Evolutionary conservation across 2,329 filamentous ascomycete genomes (phyloP), one percentile per base, ranked within the genome.

Genomic region (Colletotrichum nymphaeae): DNA sequence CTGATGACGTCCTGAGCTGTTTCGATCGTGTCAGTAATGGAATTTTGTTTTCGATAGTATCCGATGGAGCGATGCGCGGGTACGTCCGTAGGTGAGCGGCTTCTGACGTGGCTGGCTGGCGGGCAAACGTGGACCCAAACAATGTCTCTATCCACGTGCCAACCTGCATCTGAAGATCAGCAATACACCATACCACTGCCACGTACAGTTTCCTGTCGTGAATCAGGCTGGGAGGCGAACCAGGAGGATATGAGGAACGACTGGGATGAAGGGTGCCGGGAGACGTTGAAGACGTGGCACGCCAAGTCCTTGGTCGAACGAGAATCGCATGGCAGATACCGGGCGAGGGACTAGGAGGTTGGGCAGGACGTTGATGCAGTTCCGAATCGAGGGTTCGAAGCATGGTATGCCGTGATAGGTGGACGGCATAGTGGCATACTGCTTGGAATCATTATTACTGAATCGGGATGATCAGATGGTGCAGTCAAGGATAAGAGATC

Each of bases 281-380:
- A 37, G 58, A 56, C 64, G 57, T 72, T 72, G 64, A 52, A 57
- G 28, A 57, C 58, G 65, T 72, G 69, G 69, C 64, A 52, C 37
- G 46, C 64, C 53, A 19, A 53, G 16, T 12, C 11, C 37, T n/a
- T 11, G 46, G 58, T 70, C 57, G 49, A 22, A 65, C 49, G 30
- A 65, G 12, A 5, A 28, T 26, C n/a, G 28, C 46, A 35, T 53
- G 46, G 19, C 12, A 35, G 28, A 24, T 14, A 63, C 46, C n/a
- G 19, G 3, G 28, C 19, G 11, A 63, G 11, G 26, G 26, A 55
- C 12, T 22, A 63, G 19, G 28, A 16, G 3, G 32, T 4, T 19
- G 11, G 35, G 35, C 9, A 32, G 16, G 28, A 22, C 19, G 5
- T 24, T 11, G 9, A 53, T 11, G 14, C 2, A 16, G 14, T 14